phyloP scores from a whole-genome alignment of 2,329 filamentous ascomycete species.

The Xylariaceae sp. region DNA sequence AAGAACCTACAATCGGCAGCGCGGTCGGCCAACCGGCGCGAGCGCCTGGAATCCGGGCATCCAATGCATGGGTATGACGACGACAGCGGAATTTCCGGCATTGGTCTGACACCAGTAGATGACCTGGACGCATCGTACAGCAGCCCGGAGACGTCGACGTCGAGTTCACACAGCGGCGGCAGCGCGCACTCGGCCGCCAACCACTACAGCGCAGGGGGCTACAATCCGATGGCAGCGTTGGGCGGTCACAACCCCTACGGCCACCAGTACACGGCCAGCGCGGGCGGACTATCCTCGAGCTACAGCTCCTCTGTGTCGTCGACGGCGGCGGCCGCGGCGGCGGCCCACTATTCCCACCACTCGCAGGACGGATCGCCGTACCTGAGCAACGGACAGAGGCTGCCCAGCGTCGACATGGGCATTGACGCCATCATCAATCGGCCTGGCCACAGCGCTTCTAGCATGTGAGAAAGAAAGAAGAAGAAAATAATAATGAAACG shows the following conservation, averaged over 20 bases:
- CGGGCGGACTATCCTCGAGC: constrained; percentile 40
- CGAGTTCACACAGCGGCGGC: constrained; percentile 47
- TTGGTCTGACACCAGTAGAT: constrained; percentile 61
- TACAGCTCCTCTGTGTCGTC: constrained; percentile 61
- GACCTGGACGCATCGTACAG: constrained; percentile 61
- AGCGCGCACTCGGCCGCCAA: constrained; percentile 24
- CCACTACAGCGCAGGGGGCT: constrained; percentile 39
- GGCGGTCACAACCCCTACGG: constrained; percentile 37
- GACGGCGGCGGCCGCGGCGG: constrained; percentile 42
- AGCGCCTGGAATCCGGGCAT: constrained; percentile 57
- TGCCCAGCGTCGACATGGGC: constrained; percentile 63
- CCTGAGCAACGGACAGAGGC: constrained; percentile 48
- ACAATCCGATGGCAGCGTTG: constrained; percentile 30
- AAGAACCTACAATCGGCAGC: constrained; percentile 76
- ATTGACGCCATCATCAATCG: constrained; percentile 63
- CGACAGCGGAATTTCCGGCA: constrained; percentile 71
- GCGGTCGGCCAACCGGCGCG: constrained; percentile 67
- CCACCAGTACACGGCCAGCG: constrained; percentile 34
- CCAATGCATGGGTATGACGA: constrained; percentile 59
- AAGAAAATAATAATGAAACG: too few species aligned
- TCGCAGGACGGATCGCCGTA: constrained; percentile 51
- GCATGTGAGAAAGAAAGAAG: constrained; percentile 24
- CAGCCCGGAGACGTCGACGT: constrained; percentile 54
- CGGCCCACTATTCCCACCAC: constrained; percentile 36
- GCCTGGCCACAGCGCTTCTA: constrained; percentile 35